phyloP scores from a whole-genome alignment of 257 asterid genomes.

The Ophiorrhiza pumila region DNA sequence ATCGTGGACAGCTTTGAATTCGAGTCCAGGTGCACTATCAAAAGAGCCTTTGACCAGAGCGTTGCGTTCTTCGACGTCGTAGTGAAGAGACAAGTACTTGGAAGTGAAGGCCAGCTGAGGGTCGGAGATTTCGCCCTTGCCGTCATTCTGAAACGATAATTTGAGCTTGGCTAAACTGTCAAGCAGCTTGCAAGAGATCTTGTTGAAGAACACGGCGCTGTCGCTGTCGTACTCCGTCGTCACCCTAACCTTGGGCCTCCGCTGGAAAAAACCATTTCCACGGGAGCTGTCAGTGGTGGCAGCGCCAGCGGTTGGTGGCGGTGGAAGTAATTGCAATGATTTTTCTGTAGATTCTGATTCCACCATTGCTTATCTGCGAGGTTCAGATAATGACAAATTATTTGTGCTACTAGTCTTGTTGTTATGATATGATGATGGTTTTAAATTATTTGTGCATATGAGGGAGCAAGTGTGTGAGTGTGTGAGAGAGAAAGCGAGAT shows the following conservation, averaged over 20 bases:
- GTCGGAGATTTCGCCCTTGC: conserved; percentile 69
- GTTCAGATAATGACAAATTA: too few species aligned
- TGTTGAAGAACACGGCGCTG: conserved; percentile 63
- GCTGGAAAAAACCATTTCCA: not conserved
- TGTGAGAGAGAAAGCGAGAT: not conserved
- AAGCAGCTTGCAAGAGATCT: conserved; percentile 66
- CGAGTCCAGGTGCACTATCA: conserved; percentile 56
- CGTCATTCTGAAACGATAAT: conserved; percentile 64
- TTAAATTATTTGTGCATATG: too few species aligned
- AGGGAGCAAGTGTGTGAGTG: not conserved
- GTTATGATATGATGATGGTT: too few species aligned
- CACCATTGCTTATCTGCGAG: conserved; percentile 12
- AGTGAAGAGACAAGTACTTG: conserved; percentile 60
- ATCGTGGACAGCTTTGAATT: conserved; percentile 59
- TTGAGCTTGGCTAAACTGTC: conserved; percentile 69
- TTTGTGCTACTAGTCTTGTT: too few species aligned
- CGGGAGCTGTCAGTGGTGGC: not conserved
- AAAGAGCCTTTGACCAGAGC: conserved; percentile 66
- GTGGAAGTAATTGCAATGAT: conserved; percentile 7
- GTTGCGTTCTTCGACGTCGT: conserved; percentile 75
- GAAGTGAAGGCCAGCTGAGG: conserved; percentile 70
- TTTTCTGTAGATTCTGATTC: conserved; percentile 18
- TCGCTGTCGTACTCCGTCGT: conserved; percentile 94
- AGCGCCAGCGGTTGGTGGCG: conserved; percentile 8
- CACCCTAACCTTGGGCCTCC: conserved; percentile 71